A percentile compares a stretch with the other conserved stretches of the same genome.
phyloP scores from a whole-genome alignment of 345 rosid species.

The Abelmoschus esculentus region DNA sequence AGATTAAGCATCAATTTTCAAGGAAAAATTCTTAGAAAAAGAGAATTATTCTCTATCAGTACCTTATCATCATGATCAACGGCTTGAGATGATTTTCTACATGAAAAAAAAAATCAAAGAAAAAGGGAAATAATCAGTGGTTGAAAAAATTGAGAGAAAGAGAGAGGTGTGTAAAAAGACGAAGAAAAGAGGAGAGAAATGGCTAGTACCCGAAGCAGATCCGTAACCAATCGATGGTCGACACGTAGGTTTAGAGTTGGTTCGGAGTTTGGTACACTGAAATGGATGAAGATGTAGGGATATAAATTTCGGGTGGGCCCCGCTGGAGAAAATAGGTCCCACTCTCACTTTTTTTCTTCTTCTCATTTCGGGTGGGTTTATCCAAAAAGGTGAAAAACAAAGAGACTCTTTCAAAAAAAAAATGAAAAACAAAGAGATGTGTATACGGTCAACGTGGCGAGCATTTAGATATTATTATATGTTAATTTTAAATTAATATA shows the following conservation, averaged over 20 bases:
- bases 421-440: too few species aligned
- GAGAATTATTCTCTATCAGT: background rate
- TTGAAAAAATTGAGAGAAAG: background rate
- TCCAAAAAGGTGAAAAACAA: background rate
- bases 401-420: too few species aligned
- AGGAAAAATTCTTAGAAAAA: background rate
- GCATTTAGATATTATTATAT: too few species aligned
- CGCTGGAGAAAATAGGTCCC: background rate
- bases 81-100: background rate
- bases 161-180: background rate
- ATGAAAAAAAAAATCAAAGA: background rate
- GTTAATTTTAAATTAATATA: too few species aligned
- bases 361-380: background rate
- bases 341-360: background rate
- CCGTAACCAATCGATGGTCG: background rate
- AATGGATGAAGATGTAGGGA: background rate
- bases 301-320: background rate
- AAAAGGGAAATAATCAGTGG: background rate
- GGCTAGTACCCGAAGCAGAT: background rate
- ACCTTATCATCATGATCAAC: slow-evolving; percentile 1
- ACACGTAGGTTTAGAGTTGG: background rate
- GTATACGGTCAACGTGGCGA: too few species aligned
- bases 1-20: background rate
- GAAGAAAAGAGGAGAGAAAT: background rate
- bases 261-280: background rate